phyloP scores from a whole-genome alignment of 176 grass and related monocot genomes.

The Metroxylon sagu region DNA sequence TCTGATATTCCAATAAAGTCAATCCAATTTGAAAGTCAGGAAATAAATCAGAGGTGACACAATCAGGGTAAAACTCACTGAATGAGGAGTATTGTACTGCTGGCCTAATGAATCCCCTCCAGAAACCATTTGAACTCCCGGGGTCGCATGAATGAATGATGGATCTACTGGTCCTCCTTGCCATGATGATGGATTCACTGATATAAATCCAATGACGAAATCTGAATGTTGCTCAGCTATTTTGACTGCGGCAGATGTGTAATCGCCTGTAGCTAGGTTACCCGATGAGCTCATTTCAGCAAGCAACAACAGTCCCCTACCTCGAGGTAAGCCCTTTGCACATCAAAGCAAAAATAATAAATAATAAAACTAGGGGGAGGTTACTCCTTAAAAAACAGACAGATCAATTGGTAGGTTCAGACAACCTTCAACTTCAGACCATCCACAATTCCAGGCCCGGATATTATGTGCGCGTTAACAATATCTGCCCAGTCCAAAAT shows the following conservation, averaged over 20 bases:
- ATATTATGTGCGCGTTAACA: constrained; percentile 70
- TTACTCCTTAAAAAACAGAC: no score
- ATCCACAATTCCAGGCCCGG: constrained; percentile 85
- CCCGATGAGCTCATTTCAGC: constrained; percentile 93
- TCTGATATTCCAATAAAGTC: no score
- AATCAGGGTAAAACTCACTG: constrained; percentile 41
- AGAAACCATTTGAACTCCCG: constrained; percentile 58
- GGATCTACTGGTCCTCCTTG: constrained; percentile 30
- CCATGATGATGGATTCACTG: constrained; percentile 87
- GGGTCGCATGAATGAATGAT: constrained; percentile 64
- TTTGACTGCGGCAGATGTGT: constrained; percentile 75
- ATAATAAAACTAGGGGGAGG: no score
- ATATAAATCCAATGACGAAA: constrained; percentile 90
- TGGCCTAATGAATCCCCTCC: constrained; percentile 71
- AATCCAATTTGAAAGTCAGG: no score
- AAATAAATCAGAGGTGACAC: not conserved
- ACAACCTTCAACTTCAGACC: constrained; percentile 81
- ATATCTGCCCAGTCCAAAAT: constrained; percentile 96
- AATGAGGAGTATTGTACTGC: constrained; percentile 58
- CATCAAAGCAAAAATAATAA: constrained; percentile 10
- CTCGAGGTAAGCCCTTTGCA: constrained; percentile 71
- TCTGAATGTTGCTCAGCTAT: constrained; percentile 79
- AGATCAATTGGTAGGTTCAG: no score
- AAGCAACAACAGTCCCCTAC: constrained; percentile 69
- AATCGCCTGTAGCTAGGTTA: constrained; percentile 78